Evolutionary conservation across 2,329 filamentous ascomycete species (phyloP).

Genomic region (Cercospora zeae-maydis): DNA sequence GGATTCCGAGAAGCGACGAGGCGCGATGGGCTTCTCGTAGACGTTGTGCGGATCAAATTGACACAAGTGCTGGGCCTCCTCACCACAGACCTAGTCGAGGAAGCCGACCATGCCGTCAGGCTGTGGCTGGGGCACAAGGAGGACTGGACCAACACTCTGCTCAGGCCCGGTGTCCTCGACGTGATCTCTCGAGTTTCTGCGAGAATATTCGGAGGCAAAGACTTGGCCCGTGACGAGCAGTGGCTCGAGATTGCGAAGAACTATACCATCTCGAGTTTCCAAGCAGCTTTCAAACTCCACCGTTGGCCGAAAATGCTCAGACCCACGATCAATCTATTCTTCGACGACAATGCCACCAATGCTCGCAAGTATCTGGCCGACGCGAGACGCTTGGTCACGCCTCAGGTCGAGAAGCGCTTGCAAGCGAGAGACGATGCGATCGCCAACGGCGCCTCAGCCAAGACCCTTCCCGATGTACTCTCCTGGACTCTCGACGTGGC

Average conservation of each 20-base stretch:
- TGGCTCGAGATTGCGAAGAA: not conserved
- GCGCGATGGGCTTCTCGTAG: constrained; percentile 15
- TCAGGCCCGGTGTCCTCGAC: not conserved
- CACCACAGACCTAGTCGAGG: not conserved
- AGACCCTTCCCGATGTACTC: constrained; percentile 21
- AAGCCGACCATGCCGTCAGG: not conserved
- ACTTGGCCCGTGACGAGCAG: not conserved
- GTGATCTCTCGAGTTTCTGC: not conserved
- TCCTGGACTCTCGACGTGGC: constrained; percentile 26
- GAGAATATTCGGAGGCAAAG: not conserved
- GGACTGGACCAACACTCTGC: not conserved
- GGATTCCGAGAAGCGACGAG: constrained; percentile 13
- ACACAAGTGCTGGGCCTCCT: not conserved
- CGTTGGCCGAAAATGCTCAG: not conserved
- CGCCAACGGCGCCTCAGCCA: not conserved
- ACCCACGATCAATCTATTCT: not conserved
- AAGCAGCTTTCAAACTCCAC: not conserved
- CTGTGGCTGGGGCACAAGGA: not conserved
- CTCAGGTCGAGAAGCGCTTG: not conserved
- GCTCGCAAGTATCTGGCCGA: not conserved
- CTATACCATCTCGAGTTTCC: not conserved
- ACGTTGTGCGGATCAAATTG: constrained; percentile 15
- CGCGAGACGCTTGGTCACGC: not conserved
- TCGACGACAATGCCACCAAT: not conserved
- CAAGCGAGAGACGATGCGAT: not conserved